Percentiles rank a stretch among this genome's conserved stretches.
These are phyloP conservation scores for Chlorella variabilis DNA, from an alignment of 163 green algal genomes.

Conservation along the genomic window DNA sequence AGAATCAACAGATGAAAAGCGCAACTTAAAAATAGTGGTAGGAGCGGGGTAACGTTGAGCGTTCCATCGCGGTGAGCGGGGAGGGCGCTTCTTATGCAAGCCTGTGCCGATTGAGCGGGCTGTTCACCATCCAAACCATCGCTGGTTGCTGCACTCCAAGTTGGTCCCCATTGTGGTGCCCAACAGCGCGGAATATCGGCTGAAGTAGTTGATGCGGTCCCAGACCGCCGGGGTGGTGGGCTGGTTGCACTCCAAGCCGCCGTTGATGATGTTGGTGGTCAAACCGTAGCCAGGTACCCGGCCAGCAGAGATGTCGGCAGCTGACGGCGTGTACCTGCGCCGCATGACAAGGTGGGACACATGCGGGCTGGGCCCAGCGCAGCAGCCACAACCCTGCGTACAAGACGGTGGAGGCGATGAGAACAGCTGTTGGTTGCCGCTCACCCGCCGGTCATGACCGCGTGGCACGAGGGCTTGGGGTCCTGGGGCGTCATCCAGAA, in stretches of 20 bases:
- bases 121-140: no score
- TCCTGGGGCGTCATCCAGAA: slow-evolving; percentile 46
- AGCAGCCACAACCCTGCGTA: not conserved
- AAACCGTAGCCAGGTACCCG: slow-evolving; percentile 23
- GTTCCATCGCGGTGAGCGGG: no score
- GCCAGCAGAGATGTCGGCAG: slow-evolving; percentile 28
- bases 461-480: slow-evolving; percentile 37
- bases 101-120: no score
- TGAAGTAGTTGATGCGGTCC: slow-evolving; percentile 41
- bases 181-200: slow-evolving; percentile 30
- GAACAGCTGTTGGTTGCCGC: not conserved
- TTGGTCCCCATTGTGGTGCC: slow-evolving; percentile 26
- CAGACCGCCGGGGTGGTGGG: slow-evolving; percentile 2
- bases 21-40: no score
- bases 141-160: slow-evolving; percentile 18
- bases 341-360: no score
- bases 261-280: slow-evolving; percentile 50
- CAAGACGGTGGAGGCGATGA: no score
- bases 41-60: no score
- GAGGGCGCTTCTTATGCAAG: no score
- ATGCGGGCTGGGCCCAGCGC: no score
- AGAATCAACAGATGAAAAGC: no score
- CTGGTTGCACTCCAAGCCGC: slow-evolving; percentile 39
- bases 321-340: slow-evolving; percentile 3
- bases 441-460: slow-evolving; percentile 31